Evolutionary conservation across 441 rosid genomes (phyloP), one percentile per base, ranked within the genome.

Genomic region (Iberis amara): DNA sequence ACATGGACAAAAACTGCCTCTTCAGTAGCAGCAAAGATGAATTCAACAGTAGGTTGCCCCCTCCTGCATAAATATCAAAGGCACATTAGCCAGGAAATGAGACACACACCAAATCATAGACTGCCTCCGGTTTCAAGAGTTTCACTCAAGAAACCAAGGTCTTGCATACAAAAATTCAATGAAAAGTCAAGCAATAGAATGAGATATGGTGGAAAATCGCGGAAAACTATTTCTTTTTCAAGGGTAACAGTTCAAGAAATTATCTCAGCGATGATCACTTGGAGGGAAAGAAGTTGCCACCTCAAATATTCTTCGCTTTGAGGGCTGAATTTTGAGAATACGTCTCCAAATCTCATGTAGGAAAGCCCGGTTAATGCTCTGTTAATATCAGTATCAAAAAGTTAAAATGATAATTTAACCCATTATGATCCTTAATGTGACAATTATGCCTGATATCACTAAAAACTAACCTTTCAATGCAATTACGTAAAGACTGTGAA

Each of bases 321-420:
- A 62, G 76, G 94, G 52, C 79, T 79, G 70, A 78, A 73, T 78
- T 86, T 94, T 28, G 94, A 70, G 70, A 87, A 94, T 13, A 94
- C 96, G 70, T 90, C 98, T 58, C 99, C 99, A 61, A 77, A 94
- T 76, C 99, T 78, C 86, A 94, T 69, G 76, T 87, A 94, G 14
- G 92, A 94, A 61, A 78, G 73, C 63, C 89, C 80, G 52, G 61
- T 15, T 41, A 94, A 73, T 39, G 96, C 74, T 70, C 99, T 94
- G 82, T 61, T 58, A 4, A 18, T 18, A 18, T 18, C 66, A 69
- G 64, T 14, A 61, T 14, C 55, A 49, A 9, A 64, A 47, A 37
- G 31, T 67, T 57, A 49, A 43, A n/a, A 52, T 21, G 40, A 50
- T 24, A 46, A n/a, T 27, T 39, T 33, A 62, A 45, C 30, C 48